A percentile compares a stretch with the other conserved stretches of the same genome.
These are phyloP conservation scores for Ascochyta fabae DNA, from an alignment of 2,329 filamentous ascomycete genomes.

Conservation along the genomic window DNA sequence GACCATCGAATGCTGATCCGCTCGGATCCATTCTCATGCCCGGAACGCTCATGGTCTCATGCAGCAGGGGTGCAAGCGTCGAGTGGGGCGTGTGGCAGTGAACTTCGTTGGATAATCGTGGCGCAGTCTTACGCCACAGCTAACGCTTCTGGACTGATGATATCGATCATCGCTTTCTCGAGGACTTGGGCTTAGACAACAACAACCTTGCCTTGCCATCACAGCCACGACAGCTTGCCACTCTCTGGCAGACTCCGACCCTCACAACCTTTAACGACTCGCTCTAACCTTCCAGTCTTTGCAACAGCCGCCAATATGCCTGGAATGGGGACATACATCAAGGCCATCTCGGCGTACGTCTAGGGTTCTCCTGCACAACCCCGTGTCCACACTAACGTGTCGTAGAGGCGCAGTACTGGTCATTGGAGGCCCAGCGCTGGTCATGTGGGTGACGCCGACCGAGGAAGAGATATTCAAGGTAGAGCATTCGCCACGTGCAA, in stretches of 20 bases:
- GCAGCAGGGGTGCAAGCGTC: slow-evolving; percentile 14
- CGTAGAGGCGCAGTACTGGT: slow-evolving; percentile 72
- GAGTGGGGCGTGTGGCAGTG: slow-evolving; percentile 4
- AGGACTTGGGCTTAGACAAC: slow-evolving; percentile 10
- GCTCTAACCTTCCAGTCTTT: neutral
- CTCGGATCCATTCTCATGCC: slow-evolving; percentile 19
- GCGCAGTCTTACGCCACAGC: slow-evolving; percentile 8
- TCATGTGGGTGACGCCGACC: slow-evolving; percentile 79
- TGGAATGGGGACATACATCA: slow-evolving; percentile 38
- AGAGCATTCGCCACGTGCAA: slow-evolving; percentile 28
- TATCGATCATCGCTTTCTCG: slow-evolving; percentile 15
- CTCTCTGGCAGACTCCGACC: neutral
- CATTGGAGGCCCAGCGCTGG: slow-evolving; percentile 84
- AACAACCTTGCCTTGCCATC: slow-evolving; percentile 8
- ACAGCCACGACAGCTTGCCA: neutral
- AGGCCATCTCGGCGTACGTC: slow-evolving; percentile 45
- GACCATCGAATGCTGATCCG: slow-evolving; percentile 18
- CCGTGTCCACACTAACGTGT: slow-evolving; percentile 27
- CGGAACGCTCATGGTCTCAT: slow-evolving; percentile 19
- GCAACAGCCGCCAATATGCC: slow-evolving; percentile 29
- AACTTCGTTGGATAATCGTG: slow-evolving; percentile 4
- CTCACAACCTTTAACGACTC: neutral
- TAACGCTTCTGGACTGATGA: slow-evolving; percentile 15
- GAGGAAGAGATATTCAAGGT: slow-evolving; percentile 88
- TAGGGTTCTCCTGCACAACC: slow-evolving; percentile 3